These are phyloP conservation scores for Calocera viscosa DNA, from an alignment of 768 basidiomycete species.

Conservation along the genomic window DNA sequence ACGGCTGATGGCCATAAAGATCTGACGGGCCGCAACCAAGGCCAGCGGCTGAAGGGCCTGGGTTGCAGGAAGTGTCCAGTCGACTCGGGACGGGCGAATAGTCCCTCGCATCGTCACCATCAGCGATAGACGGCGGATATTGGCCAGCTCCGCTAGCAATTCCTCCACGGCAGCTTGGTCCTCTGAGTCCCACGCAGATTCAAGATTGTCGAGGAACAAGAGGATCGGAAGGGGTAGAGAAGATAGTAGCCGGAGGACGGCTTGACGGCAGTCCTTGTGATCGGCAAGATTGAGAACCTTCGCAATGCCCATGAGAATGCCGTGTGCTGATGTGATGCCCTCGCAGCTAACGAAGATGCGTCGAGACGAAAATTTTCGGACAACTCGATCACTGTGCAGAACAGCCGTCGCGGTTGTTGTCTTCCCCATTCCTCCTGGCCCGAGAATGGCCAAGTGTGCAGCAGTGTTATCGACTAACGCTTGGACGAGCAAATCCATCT, in stretches of 20 bases:
- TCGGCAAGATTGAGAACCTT: not conserved
- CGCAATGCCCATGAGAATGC: not conserved
- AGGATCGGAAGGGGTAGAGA: no score
- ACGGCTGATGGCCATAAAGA: not conserved
- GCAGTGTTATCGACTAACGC: not conserved
- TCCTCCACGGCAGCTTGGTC: no score
- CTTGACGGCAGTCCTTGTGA: not conserved
- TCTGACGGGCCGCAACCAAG: not conserved
- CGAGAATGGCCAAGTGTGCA: not conserved
- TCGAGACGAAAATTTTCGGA: not conserved
- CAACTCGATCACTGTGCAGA: not conserved
- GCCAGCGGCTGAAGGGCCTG: not conserved
- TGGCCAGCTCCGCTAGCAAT: no score
- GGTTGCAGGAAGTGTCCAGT: not conserved
- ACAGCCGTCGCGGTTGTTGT: not conserved
- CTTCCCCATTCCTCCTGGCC: not conserved
- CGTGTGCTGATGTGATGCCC: not conserved
- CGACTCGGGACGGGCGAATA: not conserved
- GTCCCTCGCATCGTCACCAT: not conserved
- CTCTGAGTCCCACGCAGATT: no score
- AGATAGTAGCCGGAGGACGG: no score
- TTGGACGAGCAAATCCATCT: not conserved
- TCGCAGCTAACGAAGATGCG: not conserved
- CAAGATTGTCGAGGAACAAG: no score
- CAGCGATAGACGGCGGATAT: not conserved